Evolutionary conservation across 1,284 basidiomycete species (phyloP).

Genomic region (Apiotrichum sp.): DNA sequence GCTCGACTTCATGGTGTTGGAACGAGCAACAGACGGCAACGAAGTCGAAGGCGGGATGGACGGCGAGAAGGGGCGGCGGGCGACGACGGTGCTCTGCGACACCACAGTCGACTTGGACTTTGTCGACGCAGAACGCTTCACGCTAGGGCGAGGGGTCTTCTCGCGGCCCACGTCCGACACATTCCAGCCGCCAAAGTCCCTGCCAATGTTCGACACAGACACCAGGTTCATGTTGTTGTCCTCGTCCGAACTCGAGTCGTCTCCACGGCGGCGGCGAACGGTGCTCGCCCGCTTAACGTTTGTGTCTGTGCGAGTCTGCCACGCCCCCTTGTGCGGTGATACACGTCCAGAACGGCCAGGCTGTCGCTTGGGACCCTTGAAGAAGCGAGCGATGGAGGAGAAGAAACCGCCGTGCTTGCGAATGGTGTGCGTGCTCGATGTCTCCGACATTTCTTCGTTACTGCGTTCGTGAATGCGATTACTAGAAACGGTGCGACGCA

Average conservation of each 20-base stretch:
- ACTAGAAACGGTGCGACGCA: constrained; percentile 38
- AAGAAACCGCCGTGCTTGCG: constrained; percentile 40
- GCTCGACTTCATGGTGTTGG: constrained; percentile 8
- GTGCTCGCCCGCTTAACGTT: constrained; percentile 34
- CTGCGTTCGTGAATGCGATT: constrained; percentile 17
- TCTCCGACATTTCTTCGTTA: constrained; percentile 24
- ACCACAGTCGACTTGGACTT: constrained; percentile 34
- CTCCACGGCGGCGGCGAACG: constrained; percentile 19
- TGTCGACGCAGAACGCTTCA: constrained; percentile 27
- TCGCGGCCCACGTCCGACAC: constrained; percentile 35
- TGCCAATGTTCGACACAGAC: constrained; percentile 35
- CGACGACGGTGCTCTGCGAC: constrained; percentile 2
- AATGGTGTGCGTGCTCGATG: constrained; percentile 28
- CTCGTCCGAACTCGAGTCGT: constrained; percentile 38
- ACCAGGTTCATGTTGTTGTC: constrained; percentile 35
- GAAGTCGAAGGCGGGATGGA: neutral
- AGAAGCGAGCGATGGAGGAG: constrained; percentile 37
- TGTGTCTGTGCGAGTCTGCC: constrained; percentile 42
- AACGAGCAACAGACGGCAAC: neutral
- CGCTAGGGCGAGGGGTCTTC: neutral
- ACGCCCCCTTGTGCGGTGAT: constrained; percentile 32
- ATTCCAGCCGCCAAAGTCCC: constrained; percentile 22
- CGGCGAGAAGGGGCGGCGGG: neutral
- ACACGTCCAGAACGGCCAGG: constrained; percentile 24
- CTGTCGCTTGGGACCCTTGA: constrained; percentile 23